These are phyloP conservation scores for Cercospora beticola DNA, from an alignment of 2,329 filamentous ascomycete genomes.

Conservation along the genomic window DNA sequence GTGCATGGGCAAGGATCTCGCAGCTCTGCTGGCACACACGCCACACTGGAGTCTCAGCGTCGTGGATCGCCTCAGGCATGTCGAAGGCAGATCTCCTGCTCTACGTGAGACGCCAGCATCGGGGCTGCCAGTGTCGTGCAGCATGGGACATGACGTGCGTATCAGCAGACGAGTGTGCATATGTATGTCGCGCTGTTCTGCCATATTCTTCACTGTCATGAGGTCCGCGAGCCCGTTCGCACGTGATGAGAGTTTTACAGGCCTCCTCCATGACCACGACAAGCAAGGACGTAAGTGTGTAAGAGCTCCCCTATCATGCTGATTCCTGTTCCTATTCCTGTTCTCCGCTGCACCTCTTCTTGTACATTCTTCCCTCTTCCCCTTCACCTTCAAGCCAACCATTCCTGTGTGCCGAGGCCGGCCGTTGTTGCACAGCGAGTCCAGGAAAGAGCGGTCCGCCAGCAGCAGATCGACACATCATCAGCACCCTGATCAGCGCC, in stretches of 20 bases:
- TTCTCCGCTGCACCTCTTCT: not conserved
- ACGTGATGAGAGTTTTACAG: not conserved
- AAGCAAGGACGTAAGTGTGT: conserved; percentile 1
- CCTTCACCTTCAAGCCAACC: not conserved
- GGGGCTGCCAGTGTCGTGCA: not conserved
- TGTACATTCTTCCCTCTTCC: not conserved
- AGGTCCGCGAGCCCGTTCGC: not conserved
- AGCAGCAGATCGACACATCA: conserved; percentile 10
- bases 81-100: not conserved
- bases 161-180: not conserved
- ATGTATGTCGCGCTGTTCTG: not conserved
- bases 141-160: not conserved
- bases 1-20: not conserved
- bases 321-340: not conserved
- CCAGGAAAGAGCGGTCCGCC: conserved; percentile 10
- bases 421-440: not conserved
- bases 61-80: conserved; percentile 1
- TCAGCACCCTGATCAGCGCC: not conserved
- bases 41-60: not conserved
- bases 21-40: not conserved
- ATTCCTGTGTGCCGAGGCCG: not conserved
- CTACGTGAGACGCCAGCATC: not conserved
- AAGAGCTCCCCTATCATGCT: conserved; percentile 1
- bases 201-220: not conserved
- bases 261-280: not conserved